Base-by-base conservation (phyloP, 106 monocot genomes). In the Agapanthus africanus region DNA sequence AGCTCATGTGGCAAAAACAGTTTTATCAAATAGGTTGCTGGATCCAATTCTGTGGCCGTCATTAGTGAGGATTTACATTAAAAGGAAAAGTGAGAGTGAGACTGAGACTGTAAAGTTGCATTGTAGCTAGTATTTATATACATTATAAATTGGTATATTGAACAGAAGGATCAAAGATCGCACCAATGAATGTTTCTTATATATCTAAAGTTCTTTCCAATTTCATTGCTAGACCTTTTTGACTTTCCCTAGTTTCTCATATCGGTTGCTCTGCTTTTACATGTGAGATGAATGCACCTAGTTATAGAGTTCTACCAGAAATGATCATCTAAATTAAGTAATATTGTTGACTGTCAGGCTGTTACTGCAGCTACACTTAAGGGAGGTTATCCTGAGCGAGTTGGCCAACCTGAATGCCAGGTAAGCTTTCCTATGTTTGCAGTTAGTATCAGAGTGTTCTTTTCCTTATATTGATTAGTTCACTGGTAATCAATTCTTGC, bases 341-440 rank as follows among this genome's bases (percentile, higher is more conserved):
- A 13, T 11, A 2, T 49, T 49, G 1, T 49, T 61, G 18, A 35
- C 23, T 66, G 27, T 23, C 77, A 86, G 86, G 86, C 76, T 50
- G 74, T 59, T 59, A 73, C 78, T 59, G 71, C 50, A 63, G 73
- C 79, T 38, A 79, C 75, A 50, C 54, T 82, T 30, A 82, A 74
- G 70, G 84, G 84, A 50, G 78, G 47, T 27, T 88, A 73, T 70
- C 88, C 88, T 68, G 88, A 88, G 73, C 77, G 88, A 63, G 18
- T 80, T 40, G 88, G 88, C 41, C 88, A 84, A 61, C 81, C 88
- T 8, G 88, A 84, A 61, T 88, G 88, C 31, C 78, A 88, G 76
- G 88, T 88, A 76, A 40, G 11, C 6, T 39, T 67, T 64, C 4
- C 38, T 64, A 4, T 36, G 36, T 54, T 2, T 73, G 21, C 25